Percentiles rank a stretch among this genome's conserved stretches.
Conservation (phyloP, 2,329 filamentous ascomycete genomes). For the Claviceps purpurea region DNA sequence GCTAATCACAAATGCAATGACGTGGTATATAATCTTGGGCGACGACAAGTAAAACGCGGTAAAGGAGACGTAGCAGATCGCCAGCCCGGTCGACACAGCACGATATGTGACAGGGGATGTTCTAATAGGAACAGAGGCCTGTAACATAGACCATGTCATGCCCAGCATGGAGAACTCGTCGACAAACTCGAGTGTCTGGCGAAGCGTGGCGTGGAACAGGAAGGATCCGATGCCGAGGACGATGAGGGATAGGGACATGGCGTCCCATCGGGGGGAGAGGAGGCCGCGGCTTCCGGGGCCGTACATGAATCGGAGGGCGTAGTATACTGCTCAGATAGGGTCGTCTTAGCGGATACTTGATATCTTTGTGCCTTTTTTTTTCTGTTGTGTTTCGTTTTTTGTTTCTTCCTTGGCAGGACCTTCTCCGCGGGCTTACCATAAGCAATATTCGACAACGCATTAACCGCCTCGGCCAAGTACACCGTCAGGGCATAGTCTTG, state of each 20-base stretch:
- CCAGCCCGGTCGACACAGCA: slow-evolving; percentile 24
- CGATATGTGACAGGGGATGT: slow-evolving; percentile 22
- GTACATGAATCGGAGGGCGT: slow-evolving; percentile 26
- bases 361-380: background rate
- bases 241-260: slow-evolving; percentile 27
- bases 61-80: slow-evolving; percentile 26
- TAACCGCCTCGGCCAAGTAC: slow-evolving; percentile 31
- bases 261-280: slow-evolving; percentile 21
- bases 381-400: background rate
- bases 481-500: slow-evolving; percentile 35
- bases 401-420: slow-evolving; percentile 17
- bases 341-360: background rate
- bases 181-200: slow-evolving; percentile 28
- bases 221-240: slow-evolving; percentile 29
- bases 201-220: slow-evolving; percentile 31
- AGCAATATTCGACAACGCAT: slow-evolving; percentile 26
- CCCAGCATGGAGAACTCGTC: slow-evolving; percentile 48
- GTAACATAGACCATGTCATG: slow-evolving; percentile 37
- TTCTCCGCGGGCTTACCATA: slow-evolving; percentile 24
- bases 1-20: slow-evolving; percentile 21
- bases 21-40: slow-evolving; percentile 30
- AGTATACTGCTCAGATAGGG: slow-evolving; percentile 21
- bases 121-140: slow-evolving; percentile 32
- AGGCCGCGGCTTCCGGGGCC: slow-evolving; percentile 17
- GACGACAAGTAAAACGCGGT: slow-evolving; percentile 28